Base-by-base conservation (phyloP, 306 rosid genomes). In the Cotoneaster glaucophyllus region DNA sequence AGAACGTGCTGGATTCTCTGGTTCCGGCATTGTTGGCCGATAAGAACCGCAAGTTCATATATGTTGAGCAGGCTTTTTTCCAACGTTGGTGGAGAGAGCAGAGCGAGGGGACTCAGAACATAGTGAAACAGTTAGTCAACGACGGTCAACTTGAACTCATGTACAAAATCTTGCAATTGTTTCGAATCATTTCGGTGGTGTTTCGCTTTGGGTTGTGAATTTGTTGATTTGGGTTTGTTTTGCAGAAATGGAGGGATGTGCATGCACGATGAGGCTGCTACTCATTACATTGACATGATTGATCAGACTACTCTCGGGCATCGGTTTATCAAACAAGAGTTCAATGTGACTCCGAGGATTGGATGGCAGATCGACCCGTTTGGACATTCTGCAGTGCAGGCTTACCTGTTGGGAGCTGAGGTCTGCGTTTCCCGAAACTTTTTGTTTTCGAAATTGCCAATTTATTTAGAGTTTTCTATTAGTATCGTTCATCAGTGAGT, bases 261-360 rank as follows among this genome's bases (percentile, higher is more conserved):
- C 67, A 93, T 93, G 98, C 98, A 93, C 54, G 98, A 93, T 52
- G 97, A 93, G 85, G 98, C 98, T 25, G 67, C 97, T 28, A 11
- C 96, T 3, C 98, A 93, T 82, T 91, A 91, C 81, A 82, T 93
- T 45, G 97, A 93, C 69, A 88, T 93, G 98, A 91, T 93, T 71
- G 97, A 93, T 88, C 98, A 89, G 88, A 93, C 97, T n/a, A 93
- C 93, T 29, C 91, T 91, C 41, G 98, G 98, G 22, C 98, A 93
- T 79, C 82, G 69, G 11, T 93, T 86, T 70, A 71, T 91, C 57
- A 91, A 91, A 82, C 78, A 82, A 18, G 90, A 83, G 56, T 90
- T 92, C 75, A 86, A 87, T 22, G 39, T 82, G 43, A 88, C 82
- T 63, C 96, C 97, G 1, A 84, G 97, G 70, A 84, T 88, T 61